Conservation (phyloP, 176 grass and related monocot species). For the Juncus effusus region DNA sequence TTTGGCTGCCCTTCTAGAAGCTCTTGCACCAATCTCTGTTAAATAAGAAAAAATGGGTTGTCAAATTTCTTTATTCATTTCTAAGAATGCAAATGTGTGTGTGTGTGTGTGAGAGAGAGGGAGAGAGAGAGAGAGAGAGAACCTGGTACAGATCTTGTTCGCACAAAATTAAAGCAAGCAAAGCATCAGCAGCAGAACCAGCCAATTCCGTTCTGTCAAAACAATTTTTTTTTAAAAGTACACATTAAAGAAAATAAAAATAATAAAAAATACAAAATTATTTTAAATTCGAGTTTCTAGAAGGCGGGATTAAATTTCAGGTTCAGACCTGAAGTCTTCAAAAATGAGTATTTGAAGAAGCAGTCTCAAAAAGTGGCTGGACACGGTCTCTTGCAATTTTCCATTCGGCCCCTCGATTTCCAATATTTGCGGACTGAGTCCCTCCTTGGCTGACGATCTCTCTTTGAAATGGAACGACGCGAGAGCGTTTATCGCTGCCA, state of each 20-base stretch:
- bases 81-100: not conserved
- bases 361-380: constrained; percentile 75
- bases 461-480: constrained; percentile 94
- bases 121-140: not conserved
- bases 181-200: constrained; percentile 82
- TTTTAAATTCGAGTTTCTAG: not conserved
- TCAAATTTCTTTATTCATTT: not conserved
- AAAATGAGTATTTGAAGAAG: constrained; percentile 75
- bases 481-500: constrained; percentile 76
- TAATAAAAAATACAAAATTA: too few species aligned
- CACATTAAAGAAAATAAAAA: constrained; percentile 11
- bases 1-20: constrained; percentile 67
- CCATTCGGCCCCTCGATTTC: constrained; percentile 58
- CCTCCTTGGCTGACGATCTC: constrained; percentile 57
- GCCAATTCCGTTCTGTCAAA: constrained; percentile 75
- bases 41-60: not conserved
- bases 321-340: constrained; percentile 81
- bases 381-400: constrained; percentile 64
- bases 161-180: constrained; percentile 86
- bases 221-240: not conserved
- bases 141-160: constrained; percentile 91
- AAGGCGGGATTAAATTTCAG: not conserved
- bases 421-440: constrained; percentile 48
- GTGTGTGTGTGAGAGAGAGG: constrained; percentile 7
- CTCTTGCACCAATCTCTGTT: constrained; percentile 76